Base-by-base conservation (phyloP, 805 yeast genomes). In the Jamesozyma piceae region DNA sequence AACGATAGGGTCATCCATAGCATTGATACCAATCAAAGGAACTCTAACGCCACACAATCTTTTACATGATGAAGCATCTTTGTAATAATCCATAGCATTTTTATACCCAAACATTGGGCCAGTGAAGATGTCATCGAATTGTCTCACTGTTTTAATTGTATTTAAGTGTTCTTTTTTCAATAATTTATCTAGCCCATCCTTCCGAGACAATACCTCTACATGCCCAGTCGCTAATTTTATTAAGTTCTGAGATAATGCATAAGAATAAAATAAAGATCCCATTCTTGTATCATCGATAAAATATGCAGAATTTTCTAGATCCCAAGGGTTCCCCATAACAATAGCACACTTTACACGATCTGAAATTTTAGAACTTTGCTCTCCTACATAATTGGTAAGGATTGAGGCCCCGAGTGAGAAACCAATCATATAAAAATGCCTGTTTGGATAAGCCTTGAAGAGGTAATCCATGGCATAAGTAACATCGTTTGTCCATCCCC, bases 381-480 rank as follows among this genome's bases (percentile, higher is more conserved):
- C 81, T 9, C 88, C 90, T 18, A 85, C 57, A 58, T 78, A 85
- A 55, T 85, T 86, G 24, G 82, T 72, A 46, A 84, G 65, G 27
- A 85, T 71, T 2, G 80, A 71, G 0, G 82, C 89, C 2, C 95
- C 95, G 42, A 85, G 71, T n/a, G 89, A 80, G 54, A 80, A 80
- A 2, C 95, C 95, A n/a, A 75, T 77, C 27, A 80, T 72, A 54
- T 73, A 79, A 44, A 82, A 74, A n/a, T 85, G 75, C 41, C 79
- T 64, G 40, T 70, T 63, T 1, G 94, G 90, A 55, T 69, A 41
- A 34, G 30, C 29, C 11, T 35, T 20, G 15, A 41, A 41, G 10
- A 41, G 17, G 13, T 22, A 27, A 19, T 41, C 22, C 43, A 41
- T 41, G 9, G 26, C 39, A 24, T 28, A 36, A 15, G 30, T 14